These are phyloP conservation scores for Trichomonascaceae sp. DNA, from an alignment of 1,139 yeast species.

Conservation along the genomic window DNA sequence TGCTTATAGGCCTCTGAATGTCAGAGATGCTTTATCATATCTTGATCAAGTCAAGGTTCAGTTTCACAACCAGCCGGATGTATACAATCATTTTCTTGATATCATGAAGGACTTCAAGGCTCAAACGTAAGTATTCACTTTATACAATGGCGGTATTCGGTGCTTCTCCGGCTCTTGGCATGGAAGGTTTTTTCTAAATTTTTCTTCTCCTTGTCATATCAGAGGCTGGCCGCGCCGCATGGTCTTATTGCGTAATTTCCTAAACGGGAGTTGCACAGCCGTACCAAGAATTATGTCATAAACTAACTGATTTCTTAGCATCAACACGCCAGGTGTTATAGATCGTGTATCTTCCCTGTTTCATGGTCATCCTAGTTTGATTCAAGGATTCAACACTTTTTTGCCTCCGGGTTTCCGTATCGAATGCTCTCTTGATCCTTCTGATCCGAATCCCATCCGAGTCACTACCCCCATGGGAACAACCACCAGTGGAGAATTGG, in stretches of 20 bases:
- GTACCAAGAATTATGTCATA: not conserved
- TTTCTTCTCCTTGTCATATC: not conserved
- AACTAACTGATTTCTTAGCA: conserved; percentile 36
- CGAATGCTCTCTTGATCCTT: conserved; percentile 83
- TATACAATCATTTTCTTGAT: conserved; percentile 90
- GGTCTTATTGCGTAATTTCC: not conserved
- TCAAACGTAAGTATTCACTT: conserved; percentile 49
- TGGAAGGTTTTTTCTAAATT: not conserved
- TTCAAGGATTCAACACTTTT: conserved; percentile 96
- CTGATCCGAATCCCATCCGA: conserved; percentile 86
- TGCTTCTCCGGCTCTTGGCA: not conserved
- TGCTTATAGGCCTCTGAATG: conserved; percentile 83
- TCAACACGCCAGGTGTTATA: conserved; percentile 97
- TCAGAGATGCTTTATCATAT: conserved; percentile 91
- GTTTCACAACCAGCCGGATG: conserved; percentile 88
- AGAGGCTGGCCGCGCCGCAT: not conserved
- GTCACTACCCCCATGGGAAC: conserved; percentile 96
- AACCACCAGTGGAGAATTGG: conserved; percentile 47
- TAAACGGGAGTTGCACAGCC: not conserved
- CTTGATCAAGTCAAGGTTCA: conserved; percentile 93
- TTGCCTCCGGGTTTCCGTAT: conserved; percentile 95
- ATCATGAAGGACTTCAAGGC: conserved; percentile 98
- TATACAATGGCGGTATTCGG: not conserved
- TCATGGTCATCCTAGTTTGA: conserved; percentile 85
- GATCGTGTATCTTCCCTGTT: conserved; percentile 87